Conservation (phyloP, 495 filamentous ascomycete genomes). For the Penicillium subrubescens region DNA sequence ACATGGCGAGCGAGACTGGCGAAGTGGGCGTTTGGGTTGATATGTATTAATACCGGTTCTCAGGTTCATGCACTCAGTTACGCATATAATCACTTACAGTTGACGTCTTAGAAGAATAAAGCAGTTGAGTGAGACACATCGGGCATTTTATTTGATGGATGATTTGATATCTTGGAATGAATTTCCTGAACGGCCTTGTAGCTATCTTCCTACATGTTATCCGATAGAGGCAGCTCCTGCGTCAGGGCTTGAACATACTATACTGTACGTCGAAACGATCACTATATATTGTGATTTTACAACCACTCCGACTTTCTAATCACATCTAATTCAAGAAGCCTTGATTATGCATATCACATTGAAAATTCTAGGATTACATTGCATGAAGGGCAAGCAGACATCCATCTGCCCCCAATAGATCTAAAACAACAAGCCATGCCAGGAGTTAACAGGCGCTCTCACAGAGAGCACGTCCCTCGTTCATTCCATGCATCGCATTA, state of each 20-base stretch:
- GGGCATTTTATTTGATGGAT: background rate
- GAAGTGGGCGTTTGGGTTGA: background rate
- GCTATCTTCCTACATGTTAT: no score
- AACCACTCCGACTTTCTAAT: background rate
- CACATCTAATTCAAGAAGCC: background rate
- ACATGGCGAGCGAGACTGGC: background rate
- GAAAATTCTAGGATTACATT: constrained; percentile 32
- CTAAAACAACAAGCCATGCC: constrained; percentile 2
- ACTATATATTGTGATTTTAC: background rate
- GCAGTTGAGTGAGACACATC: background rate
- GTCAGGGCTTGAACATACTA: no score
- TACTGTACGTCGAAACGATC: no score
- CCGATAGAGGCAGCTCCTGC: no score
- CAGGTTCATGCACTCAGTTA: background rate
- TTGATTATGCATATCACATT: constrained; percentile 21
- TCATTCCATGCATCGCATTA: constrained; percentile 15
- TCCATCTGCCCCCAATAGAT: background rate
- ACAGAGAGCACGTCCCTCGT: background rate
- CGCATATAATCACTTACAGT: background rate
- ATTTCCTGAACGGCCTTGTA: background rate
- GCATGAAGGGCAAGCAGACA: constrained; percentile 11
- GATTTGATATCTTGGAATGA: background rate
- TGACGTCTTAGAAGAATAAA: background rate
- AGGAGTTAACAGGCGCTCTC: background rate
- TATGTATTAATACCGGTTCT: background rate